These are phyloP conservation scores for Excoecaria cochinchinensis DNA, from an alignment of 345 rosid genomes.

Conservation along the genomic window DNA sequence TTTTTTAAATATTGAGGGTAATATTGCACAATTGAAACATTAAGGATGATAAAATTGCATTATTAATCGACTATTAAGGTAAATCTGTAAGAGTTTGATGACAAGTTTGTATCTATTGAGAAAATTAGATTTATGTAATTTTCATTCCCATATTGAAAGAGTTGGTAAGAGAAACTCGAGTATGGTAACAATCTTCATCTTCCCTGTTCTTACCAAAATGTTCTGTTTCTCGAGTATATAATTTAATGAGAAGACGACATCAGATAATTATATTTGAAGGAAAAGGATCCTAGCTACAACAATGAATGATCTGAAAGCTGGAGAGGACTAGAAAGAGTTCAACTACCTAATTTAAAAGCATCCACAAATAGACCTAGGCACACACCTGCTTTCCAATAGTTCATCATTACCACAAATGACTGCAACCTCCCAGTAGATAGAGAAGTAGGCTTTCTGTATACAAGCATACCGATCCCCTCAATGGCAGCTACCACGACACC, in stretches of 20 bases:
- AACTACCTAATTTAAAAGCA: slow-evolving; percentile 94
- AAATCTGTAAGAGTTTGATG: too few relatives aligned
- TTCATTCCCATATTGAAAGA: too few relatives aligned
- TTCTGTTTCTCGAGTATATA: too few relatives aligned
- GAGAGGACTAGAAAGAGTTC: not conserved
- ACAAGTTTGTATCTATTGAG: too few relatives aligned
- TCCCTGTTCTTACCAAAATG: too few relatives aligned
- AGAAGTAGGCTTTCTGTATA: slow-evolving; percentile 64
- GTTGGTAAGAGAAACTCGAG: too few relatives aligned
- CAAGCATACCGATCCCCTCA: slow-evolving; percentile 92
- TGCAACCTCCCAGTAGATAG: slow-evolving; percentile 51
- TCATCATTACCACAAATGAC: slow-evolving; percentile 74
- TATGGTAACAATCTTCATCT: too few relatives aligned
- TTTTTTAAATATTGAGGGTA: too few relatives aligned
- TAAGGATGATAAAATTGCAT: too few relatives aligned
- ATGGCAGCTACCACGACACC: slow-evolving; percentile 94
- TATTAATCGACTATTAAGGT: too few relatives aligned
- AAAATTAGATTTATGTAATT: too few relatives aligned
- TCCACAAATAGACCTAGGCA: slow-evolving; percentile 98
- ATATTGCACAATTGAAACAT: too few relatives aligned
- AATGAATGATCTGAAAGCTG: not conserved
- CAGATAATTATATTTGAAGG: not conserved
- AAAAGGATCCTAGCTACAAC: not conserved
- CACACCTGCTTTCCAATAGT: slow-evolving; percentile 96
- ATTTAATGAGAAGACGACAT: not conserved